These are phyloP conservation scores for Taphrina sp. DNA, from an alignment of 1,139 yeast species.

Conservation along the genomic window DNA sequence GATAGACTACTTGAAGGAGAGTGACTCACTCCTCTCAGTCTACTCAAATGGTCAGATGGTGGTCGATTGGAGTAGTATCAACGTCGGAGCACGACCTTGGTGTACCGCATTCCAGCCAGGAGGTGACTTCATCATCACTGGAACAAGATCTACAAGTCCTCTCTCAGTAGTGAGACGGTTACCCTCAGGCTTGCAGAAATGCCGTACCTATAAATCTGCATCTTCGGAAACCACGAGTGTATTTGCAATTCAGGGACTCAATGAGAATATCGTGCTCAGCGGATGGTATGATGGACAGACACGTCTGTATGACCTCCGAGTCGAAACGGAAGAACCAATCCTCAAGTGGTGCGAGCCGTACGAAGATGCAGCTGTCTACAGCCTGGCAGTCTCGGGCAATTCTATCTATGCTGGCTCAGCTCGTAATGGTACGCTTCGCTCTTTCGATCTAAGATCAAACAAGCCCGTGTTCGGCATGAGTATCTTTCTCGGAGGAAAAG, in stretches of 20 bases:
- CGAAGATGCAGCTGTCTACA: slow-evolving; percentile 4
- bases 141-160: slow-evolving; percentile 1
- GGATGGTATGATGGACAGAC: slow-evolving; percentile 18
- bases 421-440: slow-evolving; percentile 1
- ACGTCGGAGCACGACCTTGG: background rate
- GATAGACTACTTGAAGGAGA: background rate
- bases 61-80: background rate
- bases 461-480: background rate
- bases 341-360: background rate
- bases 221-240: slow-evolving; percentile 2
- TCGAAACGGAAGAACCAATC: background rate
- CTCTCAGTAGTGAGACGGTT: background rate
- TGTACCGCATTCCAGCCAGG: background rate
- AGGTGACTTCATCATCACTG: background rate
- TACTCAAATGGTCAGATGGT: background rate
- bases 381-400: background rate
- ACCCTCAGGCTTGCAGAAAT: background rate
- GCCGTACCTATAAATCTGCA: slow-evolving; percentile 3
- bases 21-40: slow-evolving; percentile 9
- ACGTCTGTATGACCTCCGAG: slow-evolving; percentile 1
- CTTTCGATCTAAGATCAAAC: background rate
- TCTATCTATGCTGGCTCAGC: slow-evolving; percentile 6
- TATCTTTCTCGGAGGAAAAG: slow-evolving; percentile 6
- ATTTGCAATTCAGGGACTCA: background rate
- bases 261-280: background rate